Base-by-base conservation (phyloP, 2,329 filamentous ascomycete species). In the Neonectria coccinea region DNA sequence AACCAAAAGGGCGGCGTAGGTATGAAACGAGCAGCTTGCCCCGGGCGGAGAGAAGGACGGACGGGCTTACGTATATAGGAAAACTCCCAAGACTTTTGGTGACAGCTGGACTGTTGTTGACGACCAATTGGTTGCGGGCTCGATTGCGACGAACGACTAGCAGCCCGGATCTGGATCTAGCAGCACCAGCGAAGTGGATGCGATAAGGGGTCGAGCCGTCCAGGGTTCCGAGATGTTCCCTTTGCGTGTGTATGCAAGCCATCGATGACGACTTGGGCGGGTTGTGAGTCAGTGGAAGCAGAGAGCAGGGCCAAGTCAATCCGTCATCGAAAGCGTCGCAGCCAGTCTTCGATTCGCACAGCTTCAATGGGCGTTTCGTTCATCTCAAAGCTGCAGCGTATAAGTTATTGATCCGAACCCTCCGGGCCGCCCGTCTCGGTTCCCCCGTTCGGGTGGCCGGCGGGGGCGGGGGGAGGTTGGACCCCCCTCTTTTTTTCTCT, bases 101-200 rank as follows among this genome's bases (percentile, higher is more conserved):
- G 62, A 42, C 64, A 60, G 56, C 67, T 67, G 70, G 52, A 27
- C 62, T 65, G 51, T 50, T 39, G 59, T 57, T 56, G 58, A 50
- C 62, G 62, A 66, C 63, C 67, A 74, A 74, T 74, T 73, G 70
- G 69, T 63, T 65, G 62, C 60, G 58, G 41, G 61, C 41, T 64
- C 69, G 69, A 69, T 74, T 67, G 68, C 67, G 66, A 73, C 64
- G 59, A 62, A 62, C 50, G 67, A 64, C 64, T 67, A 72, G 61
- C 56, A 67, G 52, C 64, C 59, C 72, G 71, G 69, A 74, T 74
- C 65, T 61, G 70, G 72, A 65, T 68, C 71, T 71, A 74, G 72
- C 62, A 65, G 56, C 70, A 64, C 65, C 48, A 54, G 66, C 8
- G 48, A 67, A 71, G 72, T 74, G 72, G 72, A 56, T 64, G 71